Conservation (phyloP, 2,329 filamentous ascomycete species). For the Fusarium caatingaense region DNA sequence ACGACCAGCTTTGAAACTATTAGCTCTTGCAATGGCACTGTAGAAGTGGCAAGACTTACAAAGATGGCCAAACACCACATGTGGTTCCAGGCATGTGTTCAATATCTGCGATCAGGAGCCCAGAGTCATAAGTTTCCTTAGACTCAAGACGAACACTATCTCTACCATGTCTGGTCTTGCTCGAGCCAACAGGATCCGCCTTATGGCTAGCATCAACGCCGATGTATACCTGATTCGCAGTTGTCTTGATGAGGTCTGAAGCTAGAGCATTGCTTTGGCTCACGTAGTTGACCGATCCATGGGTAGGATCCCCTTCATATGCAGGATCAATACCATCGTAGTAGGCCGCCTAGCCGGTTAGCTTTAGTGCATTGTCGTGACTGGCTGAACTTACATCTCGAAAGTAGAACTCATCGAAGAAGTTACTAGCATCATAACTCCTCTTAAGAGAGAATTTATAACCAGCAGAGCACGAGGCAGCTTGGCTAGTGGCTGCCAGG, state of each 20-base stretch:
- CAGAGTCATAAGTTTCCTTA: conserved; percentile 68
- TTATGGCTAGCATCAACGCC: conserved; percentile 10
- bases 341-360: conserved; percentile 12
- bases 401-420: conserved; percentile 59
- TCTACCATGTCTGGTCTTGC: conserved; percentile 49
- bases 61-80: conserved; percentile 38
- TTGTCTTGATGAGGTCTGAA: conserved; percentile 43
- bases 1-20: conserved; percentile 2
- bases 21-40: neutral
- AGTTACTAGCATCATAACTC: conserved; percentile 50
- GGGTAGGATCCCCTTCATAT: conserved; percentile 65
- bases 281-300: conserved; percentile 72
- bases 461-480: neutral
- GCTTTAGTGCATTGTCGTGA: rapidly evolving
- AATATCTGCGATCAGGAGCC: conserved; percentile 69
- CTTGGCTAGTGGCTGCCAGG: neutral
- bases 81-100: conserved; percentile 34
- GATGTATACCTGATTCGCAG: conserved; percentile 3
- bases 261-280: conserved; percentile 48
- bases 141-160: conserved; percentile 74
- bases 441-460: conserved; percentile 22
- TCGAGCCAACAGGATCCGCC: conserved; percentile 23
- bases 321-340: conserved; percentile 31
- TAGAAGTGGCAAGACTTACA: conserved; percentile 11
- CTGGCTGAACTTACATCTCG: conserved; percentile 2